Percentiles rank a stretch among this genome's conserved stretches.
These are phyloP conservation scores for Boletus tomentosulus DNA, from an alignment of 768 basidiomycete species.

Conservation along the genomic window DNA sequence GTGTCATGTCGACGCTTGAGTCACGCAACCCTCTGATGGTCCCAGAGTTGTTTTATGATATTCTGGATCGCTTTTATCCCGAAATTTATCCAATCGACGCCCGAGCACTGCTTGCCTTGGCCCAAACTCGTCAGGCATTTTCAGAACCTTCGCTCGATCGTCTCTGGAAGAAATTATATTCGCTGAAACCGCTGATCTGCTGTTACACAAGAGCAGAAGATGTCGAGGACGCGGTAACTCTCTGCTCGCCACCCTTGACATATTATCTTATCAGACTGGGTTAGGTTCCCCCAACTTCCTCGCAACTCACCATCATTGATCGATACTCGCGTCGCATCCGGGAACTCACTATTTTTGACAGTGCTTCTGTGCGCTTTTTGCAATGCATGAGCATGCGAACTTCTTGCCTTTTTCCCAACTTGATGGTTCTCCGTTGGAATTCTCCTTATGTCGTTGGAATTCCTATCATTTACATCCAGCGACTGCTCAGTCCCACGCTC, in stretches of 20 bases:
- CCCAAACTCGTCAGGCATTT: constrained; percentile 7
- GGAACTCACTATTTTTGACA: not conserved
- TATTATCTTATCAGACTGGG: not conserved
- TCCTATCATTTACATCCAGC: constrained; percentile 5
- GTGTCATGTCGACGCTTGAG: not conserved
- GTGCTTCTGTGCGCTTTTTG: constrained; percentile 1
- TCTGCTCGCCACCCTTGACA: not conserved
- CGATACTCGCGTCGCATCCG: constrained; percentile 6
- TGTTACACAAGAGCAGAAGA: constrained; percentile 1
- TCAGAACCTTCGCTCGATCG: constrained; percentile 9
- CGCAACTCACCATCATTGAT: constrained; percentile 3
- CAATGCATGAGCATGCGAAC: constrained; percentile 1
- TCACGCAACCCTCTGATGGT: not conserved
- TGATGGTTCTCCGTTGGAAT: constrained; percentile 5
- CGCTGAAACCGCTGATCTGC: constrained; percentile 11
- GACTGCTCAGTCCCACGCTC: constrained; percentile 11
- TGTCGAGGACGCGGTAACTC: not conserved
- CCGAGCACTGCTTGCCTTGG: constrained; percentile 1
- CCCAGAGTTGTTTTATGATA: constrained; percentile 9
- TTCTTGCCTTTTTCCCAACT: constrained; percentile 7
- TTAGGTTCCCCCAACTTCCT: constrained; percentile 5
- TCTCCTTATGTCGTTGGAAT: not conserved
- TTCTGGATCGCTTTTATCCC: constrained; percentile 3
- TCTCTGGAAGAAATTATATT: constrained; percentile 6
- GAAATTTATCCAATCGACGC: not conserved